Evolutionary conservation across 441 rosid genomes (phyloP), one percentile per base, ranked within the genome.

Genomic region (Pelargonium myrrhifolium): DNA sequence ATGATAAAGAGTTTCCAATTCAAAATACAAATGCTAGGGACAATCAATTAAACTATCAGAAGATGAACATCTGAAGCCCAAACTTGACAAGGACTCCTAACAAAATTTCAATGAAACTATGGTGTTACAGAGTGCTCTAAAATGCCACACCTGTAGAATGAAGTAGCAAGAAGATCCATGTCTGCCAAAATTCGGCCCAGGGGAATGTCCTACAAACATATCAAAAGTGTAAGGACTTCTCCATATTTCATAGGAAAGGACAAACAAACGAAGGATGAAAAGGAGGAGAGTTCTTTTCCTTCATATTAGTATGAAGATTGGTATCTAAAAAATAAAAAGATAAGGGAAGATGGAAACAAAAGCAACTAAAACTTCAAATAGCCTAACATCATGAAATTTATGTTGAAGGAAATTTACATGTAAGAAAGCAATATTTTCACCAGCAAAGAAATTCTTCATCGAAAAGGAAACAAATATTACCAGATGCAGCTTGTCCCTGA

Each of bases 101-200:
- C 24, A 53, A 17, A 53, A 7, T 53, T 53, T 53, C 11, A 53
- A 18, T 15, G 20, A 21, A 18, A 53, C 20, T 22, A 15, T 15
- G 24, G 18, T 53, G 59, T 53, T 53, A 18, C 59, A 71, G 37
- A 71, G 60, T 18, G 22, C 3, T 64, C 67, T 6, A n/a, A 21
- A 37, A 66, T 68, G 71, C 63, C 74, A 72, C 62, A 89, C 97
- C 96, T 87, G 85, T 72, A 80, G 77, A 26, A 66, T 64, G 68
- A 92, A 86, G 77, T 65, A 76, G 74, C 78, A 59, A 64, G 80
- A 79, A 77, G 82, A 68, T 63, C 71, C 81, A 39, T 69, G 75
- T 60, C 77, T 66, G 64, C 74, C 71, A 15, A 75, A 72, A 39
- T 75, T 67, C 66, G 83, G 66, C 74, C 76, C 73, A 39, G 59